Base-by-base conservation (phyloP, 2,329 filamentous ascomycete genomes). In the Dendrostoma leiphaemia region DNA sequence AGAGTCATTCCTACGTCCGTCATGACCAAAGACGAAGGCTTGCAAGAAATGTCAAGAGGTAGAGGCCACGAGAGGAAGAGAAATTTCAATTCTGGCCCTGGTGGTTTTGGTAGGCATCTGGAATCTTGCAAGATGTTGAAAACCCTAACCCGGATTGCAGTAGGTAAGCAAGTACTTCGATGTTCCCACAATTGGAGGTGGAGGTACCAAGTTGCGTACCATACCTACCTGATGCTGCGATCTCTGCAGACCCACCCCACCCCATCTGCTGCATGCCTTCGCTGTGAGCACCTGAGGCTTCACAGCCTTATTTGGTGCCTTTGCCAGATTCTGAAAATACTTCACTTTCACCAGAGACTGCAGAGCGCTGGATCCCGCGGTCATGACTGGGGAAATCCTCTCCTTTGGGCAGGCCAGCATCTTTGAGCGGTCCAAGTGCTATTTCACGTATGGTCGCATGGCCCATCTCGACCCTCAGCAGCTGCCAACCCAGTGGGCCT, bases 381-480 rank as follows among this genome's bases (percentile, higher is more conserved):
- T n/a, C 12, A 46, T 34, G 29, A 21, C 44, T 34, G 44, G 28
- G 38, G 59, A 23, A 9, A 83, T 82, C 79, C 67, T 81, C 28
- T 69, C 74, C 0, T 70, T 78, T 17, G 62, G 72, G 12, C 62
- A 68, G 2, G 69, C 75, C 2, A 76, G 75, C 3, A 69, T 80
- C 46, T 80, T 82, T 59, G 79, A 81, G 62, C 66, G 74, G 35
- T 74, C 82, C 51, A 94, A 88, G 78, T 92, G 89, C 69, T 87
- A 82, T 69, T 85, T 90, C 60, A 89, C 86, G 1, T 83, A 89
- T 64, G 84, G 84, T 37, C 75, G 77, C 12, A 82, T 93, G 68
- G 74, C 78, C 28, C 87, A 90, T 71, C 75, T 93, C 41, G 84
- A 96, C 67, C 78, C 84, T 6, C 79, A 81, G 54, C 87, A 91